Percentiles rank a stretch among this genome's conserved stretches.
Evolutionary conservation across 2,329 filamentous ascomycete species (phyloP).

Genomic region (Xylariaceae sp.): DNA sequence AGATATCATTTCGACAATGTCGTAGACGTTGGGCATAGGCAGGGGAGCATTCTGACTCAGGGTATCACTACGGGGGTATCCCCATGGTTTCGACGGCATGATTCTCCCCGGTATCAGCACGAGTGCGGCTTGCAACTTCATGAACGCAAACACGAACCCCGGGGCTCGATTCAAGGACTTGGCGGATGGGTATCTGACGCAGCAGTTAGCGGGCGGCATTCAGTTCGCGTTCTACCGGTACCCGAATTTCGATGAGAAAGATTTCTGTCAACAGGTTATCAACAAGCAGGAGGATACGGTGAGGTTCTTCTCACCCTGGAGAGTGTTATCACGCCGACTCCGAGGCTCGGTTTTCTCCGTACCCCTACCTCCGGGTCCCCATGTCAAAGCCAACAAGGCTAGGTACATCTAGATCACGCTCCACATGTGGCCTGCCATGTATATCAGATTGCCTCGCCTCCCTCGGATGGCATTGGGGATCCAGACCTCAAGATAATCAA

Average conservation of each 20-base stretch:
- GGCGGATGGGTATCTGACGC: constrained; percentile 16
- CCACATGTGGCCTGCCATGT: no score
- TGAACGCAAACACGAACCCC: constrained; percentile 17
- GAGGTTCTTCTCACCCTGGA: no score
- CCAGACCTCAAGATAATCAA: no score
- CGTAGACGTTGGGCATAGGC: constrained; percentile 38
- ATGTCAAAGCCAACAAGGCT: no score
- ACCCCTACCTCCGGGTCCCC: no score
- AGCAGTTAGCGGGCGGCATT: constrained; percentile 16
- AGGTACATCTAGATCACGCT: no score
- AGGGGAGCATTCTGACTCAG: constrained; percentile 33
- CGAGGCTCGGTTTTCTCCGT: no score
- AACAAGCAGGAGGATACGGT: constrained; percentile 22
- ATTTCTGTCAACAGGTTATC: constrained; percentile 18
- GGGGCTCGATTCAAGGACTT: constrained; percentile 24
- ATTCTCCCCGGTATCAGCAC: constrained; percentile 34
- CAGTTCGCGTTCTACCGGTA: constrained; percentile 22
- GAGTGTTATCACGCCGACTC: no score
- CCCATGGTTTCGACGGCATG: constrained; percentile 32
- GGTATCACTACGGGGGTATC: constrained; percentile 31
- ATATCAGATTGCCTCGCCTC: no score
- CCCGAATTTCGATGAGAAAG: constrained; percentile 17
- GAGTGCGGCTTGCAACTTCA: constrained; percentile 15
- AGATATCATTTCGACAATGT: constrained; percentile 31
- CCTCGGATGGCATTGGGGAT: no score